Base-by-base conservation (phyloP, 805 yeast genomes). In the Ogataea minuta region DNA sequence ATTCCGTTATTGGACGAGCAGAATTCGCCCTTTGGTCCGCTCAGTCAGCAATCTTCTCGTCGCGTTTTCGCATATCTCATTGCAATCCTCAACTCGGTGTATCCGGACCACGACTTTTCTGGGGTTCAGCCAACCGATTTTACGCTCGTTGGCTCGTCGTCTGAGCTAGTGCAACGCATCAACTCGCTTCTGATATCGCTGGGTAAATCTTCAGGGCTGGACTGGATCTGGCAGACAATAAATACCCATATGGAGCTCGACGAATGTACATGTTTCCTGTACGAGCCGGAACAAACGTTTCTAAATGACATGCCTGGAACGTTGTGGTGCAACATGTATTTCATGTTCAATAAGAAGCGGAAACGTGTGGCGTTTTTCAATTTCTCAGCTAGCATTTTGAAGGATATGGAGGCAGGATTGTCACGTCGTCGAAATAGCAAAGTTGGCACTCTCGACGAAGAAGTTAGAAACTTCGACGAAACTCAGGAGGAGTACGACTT, bases 21-120 rank as follows among this genome's bases (percentile, higher is more conserved):
- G 26, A 31, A 49, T 23, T 58, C 88, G 2, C 98, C 98, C 1
- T 93, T 93, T 66, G 99, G 99, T 0, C 95, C 97, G 0, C 70
- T 93, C 23, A 84, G 83, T 54, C 83, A 82, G 52, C 77, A 83
- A n/a, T 79, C 93, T 1, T 84, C 95, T 31, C 75, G 96, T 48
- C 83, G 88, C 61, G 81, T 90, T 2, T 93, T 91, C 67, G 93
- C 96, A 0, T 86, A 90, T 57, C 68, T 93, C 33, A 86, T 93
- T 43, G 93, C 95, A 1, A 89, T 90, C 24, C 70, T 93, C 37
- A 93, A 93, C 60, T 85, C 95, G 6, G 82, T 95, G 4, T 91
- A 86, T 57, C 98, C 99, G 0, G 99, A 93, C 60, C 96, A 93
- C 56, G 99, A 93, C 57, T 93, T 91, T 54, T 76, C 95, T 9